Base-by-base conservation (phyloP, 345 rosid species). In the Syzygium grande region DNA sequence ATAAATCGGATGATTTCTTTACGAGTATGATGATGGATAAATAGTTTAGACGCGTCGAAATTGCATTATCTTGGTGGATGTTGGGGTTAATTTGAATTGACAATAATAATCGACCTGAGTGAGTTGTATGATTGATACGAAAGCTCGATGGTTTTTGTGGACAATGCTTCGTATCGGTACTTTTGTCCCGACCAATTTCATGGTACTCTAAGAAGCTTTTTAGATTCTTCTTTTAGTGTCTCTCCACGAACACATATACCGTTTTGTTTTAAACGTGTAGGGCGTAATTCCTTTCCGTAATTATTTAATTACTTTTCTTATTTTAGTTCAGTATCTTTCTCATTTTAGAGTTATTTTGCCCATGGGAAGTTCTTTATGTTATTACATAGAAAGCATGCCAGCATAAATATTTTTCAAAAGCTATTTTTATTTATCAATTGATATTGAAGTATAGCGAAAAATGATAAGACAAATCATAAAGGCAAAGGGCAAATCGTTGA, bases 131-230 rank as follows among this genome's bases (percentile, higher is more conserved):
- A 25, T 58, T 10, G 1, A 59, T 59, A 11, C 0, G 16, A 3
- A 29, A 29, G 77, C 38, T 29, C 29, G 29, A 7, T 0, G 10
- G 29, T 63, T n/a, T 63, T 2, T 29, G 0, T 3, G 7, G 10
- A 3, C 0, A 0, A 6, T 63, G 11, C 27, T 1, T 27, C 1
- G 1, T 59, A 29, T 59, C 15, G 1, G 1, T 1, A 63, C 38
- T n/a, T 14, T 14, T 7, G 38, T 0, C 21, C 7, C 15, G 77
- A 29, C 10, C 21, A 3, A 63, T n/a, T 2, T n/a, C 38, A 0
- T 29, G 0, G 0, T 14, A 29, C 5, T 30, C 29, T 29, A 10
- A 3, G 21, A 29, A 14, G 29, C 7, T 14, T 61, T n/a, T 14
- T 63, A 15, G 11, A 29, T 29, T 29, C 6, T 63, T n/a, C 14